Conservation (phyloP, 108 stramenopile species). For the Parmales sp. region DNA sequence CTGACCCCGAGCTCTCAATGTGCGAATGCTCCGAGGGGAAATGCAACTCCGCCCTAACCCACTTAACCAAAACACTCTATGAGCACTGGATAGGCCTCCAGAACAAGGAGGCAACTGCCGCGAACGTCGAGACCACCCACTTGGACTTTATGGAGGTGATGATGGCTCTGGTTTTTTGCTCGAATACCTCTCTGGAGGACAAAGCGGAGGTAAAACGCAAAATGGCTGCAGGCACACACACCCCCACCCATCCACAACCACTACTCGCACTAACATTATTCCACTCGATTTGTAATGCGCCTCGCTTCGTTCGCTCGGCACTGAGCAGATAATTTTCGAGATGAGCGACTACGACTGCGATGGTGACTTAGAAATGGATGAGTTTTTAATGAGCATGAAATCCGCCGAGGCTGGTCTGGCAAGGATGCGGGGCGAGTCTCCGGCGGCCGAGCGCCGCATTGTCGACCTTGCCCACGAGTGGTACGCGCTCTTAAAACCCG, state of each 20-base stretch:
- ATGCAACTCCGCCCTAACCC: neutral
- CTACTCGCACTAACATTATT: neutral
- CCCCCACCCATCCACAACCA: neutral
- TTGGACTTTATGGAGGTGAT: conserved; percentile 8
- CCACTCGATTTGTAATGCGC: neutral
- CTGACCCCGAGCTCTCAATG: neutral
- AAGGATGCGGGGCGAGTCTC: neutral
- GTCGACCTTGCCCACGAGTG: neutral
- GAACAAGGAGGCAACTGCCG: conserved; percentile 1
- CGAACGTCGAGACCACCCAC: neutral
- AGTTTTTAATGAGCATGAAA: too few species aligned
- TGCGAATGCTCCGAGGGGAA: neutral
- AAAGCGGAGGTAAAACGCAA: neutral
- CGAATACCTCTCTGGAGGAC: neutral
- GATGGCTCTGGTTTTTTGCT: neutral
- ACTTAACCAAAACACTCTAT: neutral
- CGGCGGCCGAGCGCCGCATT: neutral
- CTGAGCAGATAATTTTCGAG: neutral
- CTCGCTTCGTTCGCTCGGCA: neutral
- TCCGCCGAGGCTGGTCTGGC: neutral
- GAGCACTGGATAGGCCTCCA: neutral
- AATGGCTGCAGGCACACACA: neutral
- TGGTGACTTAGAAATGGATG: too few species aligned
- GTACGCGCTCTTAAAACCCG: neutral
- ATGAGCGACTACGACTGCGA: too few species aligned